phyloP scores from a whole-genome alignment of 2,329 filamentous ascomycete genomes.

The Colletotrichum lini region DNA sequence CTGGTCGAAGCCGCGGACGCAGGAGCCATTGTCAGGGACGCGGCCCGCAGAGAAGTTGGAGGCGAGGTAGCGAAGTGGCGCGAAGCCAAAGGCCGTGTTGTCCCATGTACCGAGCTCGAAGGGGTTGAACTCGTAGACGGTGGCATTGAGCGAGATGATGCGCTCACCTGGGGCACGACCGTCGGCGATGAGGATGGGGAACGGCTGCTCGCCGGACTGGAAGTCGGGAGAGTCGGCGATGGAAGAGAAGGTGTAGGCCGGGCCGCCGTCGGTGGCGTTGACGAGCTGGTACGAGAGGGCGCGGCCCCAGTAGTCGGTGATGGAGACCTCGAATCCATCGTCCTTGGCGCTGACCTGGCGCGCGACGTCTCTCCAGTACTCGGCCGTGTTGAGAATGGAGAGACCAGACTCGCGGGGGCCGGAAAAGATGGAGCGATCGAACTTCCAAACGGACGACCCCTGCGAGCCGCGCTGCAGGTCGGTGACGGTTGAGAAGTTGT shows the following conservation, averaged over 20 bases:
- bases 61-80: conserved; percentile 71
- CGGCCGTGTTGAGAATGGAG: conserved; percentile 46
- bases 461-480: conserved; percentile 63
- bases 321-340: conserved; percentile 68
- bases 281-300: conserved; percentile 90
- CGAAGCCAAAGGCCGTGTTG: conserved; percentile 71
- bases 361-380: conserved; percentile 56
- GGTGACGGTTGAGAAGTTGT: conserved; percentile 84
- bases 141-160: conserved; percentile 67
- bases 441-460: conserved; percentile 56
- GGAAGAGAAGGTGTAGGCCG: conserved; percentile 86
- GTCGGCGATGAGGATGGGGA: conserved; percentile 66
- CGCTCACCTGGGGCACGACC: conserved; percentile 60
- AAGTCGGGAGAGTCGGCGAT: conserved; percentile 60
- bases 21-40: conserved; percentile 58
- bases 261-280: conserved; percentile 81
- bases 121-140: conserved; percentile 76
- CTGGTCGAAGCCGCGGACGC: conserved; percentile 80
- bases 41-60: conserved; percentile 69
- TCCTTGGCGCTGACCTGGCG: conserved; percentile 54
- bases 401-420: conserved; percentile 56
- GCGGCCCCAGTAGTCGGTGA: conserved; percentile 93
- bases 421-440: conserved; percentile 58
- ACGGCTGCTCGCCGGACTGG: conserved; percentile 57
- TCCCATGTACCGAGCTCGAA: conserved; percentile 79